These are phyloP conservation scores for Calocybe gangraenosa DNA, from an alignment of 768 basidiomycete species.

Conservation along the genomic window DNA sequence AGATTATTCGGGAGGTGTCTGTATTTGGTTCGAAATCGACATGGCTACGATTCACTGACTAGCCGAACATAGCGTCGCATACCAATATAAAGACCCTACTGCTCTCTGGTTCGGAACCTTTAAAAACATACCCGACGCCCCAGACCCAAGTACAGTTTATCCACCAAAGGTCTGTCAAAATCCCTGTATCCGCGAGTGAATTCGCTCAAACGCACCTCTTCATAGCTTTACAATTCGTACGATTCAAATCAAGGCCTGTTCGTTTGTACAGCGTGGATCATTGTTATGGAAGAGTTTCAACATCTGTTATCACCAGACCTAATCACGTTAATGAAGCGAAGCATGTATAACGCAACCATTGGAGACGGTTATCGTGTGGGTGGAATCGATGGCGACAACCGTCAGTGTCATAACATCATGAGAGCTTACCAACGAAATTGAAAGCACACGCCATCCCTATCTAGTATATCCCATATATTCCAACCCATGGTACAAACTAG, in stretches of 20 bases:
- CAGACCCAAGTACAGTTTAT: background rate
- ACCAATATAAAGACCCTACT: constrained; percentile 22
- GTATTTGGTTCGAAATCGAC: background rate
- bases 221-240: constrained; percentile 23
- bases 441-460: background rate
- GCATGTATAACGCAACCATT: constrained; percentile 29
- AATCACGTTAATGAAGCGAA: constrained; percentile 21
- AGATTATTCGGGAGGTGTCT: constrained; percentile 21
- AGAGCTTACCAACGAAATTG: background rate
- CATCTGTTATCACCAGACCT: constrained; percentile 22
- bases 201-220: too few relatives aligned
- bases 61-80: constrained; percentile 1
- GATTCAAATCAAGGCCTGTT: constrained; percentile 24
- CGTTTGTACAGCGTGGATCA: constrained; percentile 27
- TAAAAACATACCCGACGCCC: constrained; percentile 7
- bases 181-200: background rate
- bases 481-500: constrained; percentile 22
- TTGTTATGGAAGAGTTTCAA: constrained; percentile 26
- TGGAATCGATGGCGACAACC: constrained; percentile 25
- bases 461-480: constrained; percentile 25
- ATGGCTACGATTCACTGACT: too few relatives aligned
- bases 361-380: constrained; percentile 28
- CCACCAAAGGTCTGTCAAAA: background rate
- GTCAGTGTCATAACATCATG: constrained; percentile 11
- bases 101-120: background rate